Evolutionary conservation across 805 yeast species (phyloP), one percentile per base, ranked within the genome.

Genomic region (Barnettozyma sp.): DNA sequence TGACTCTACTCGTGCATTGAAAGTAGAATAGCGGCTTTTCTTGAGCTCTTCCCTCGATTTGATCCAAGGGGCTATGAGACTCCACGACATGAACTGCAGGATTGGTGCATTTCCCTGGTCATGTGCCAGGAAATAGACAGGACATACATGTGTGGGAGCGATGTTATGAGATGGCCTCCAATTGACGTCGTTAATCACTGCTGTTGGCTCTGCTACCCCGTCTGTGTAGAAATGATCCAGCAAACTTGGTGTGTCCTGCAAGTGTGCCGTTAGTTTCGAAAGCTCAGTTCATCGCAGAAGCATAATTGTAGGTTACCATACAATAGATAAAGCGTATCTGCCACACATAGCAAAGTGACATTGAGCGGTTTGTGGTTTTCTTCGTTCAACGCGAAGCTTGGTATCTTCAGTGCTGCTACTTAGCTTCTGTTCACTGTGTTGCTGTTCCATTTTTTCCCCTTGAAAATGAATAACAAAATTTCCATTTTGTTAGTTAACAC

Each of bases 1-100:
- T 6, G 79, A 70, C 43, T 86, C 95, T 23, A 61, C 60, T 15
- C 92, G 61, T 18, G 94, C 86, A 60, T 87, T 87, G 64, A 87
- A 81, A 11, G 80, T 73, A 28, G 67, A 66, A 37, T 70, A 65
- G 5, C 6, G 14, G 5, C 20, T 14, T 30, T 68, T 54, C 11
- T 41, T 43, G 30, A 50, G 49, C 22, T 59, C 60, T 13, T 56
- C 50, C 4, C 57, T 45, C 16, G 64, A 63, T 27, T 62, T 63
- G 1, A 75, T 66, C 85, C 86, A 82, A 7, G 55, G 49, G 0
- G 95, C 95, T 1, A 83, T 68, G 24, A 86, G 59, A 0, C 95
- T 92, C 83, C 94, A 87, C 31, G 69, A 71, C 92, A 84, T 83
- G 29, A 69, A 66, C 38, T 71, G 60, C 3, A 73, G 22, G 3